Base-by-base conservation (phyloP, 1,284 basidiomycete genomes). In the Singerocomus rubriflavus region DNA sequence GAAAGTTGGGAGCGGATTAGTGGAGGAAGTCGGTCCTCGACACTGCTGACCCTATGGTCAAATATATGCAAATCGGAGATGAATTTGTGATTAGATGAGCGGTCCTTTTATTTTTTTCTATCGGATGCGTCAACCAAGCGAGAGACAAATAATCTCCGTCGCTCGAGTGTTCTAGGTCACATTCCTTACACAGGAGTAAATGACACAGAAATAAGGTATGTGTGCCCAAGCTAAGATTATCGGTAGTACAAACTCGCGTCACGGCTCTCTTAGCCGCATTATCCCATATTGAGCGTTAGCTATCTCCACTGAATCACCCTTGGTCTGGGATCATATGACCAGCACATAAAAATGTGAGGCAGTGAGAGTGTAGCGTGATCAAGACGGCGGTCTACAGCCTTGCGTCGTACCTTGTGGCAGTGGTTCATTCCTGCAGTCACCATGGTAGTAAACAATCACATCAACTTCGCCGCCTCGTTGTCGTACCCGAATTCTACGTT, bases 331-430 rank as follows among this genome's bases (percentile, higher is more conserved):
- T 5, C 44, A 29, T 10, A 12, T 13, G 11, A 14, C 38, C 6
- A 21, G 14, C 5, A n/a, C 4, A 29, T 12, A 44, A 45, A 43
- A 43, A 37, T 16, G 8, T 4, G 7, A 4, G 14, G 25, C 25
- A 10, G 34, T 13, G 35, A 5, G 7, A 5, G 7, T 17, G 14
- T 30, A 16, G 17, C 30, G 16, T 44, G 30, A 32, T 14, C 48
- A 16, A 42, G 12, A 42, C 32, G 32, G n/a, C 13, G 26, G 6
- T 12, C 14, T 31, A 16, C 31, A 25, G 26, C 39, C 29, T 46
- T 29, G 40, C 30, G 50, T 39, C n/a, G 35, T 54, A 30, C 52
- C 53, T 55, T 43, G 31, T 54, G 52, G 51, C 51, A 21, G 36
- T 47, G 42, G 42, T 26, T 29, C 36, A 27, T 49, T 14, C 21